phyloP scores from a whole-genome alignment of 306 rosid species.

The Prunus persica region Prunus_persica_NCBIv2 NC_034012.1:2950501-2951000 shows the following conservation, averaged over 20 bases:
- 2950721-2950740: conserved; percentile 27
- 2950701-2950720: not conserved
- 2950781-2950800: not conserved
- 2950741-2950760: conserved; percentile 55
- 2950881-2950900: not conserved
- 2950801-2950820: not conserved
- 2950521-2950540: not conserved
- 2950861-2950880: not conserved
- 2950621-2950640: not conserved
- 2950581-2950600: not conserved
- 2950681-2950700: not conserved
- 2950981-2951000: conserved; percentile 48
- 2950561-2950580: too few relatives aligned
- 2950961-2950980: conserved; percentile 52
- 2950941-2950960: not conserved
- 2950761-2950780: not conserved
- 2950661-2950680: not conserved
- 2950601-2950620: not conserved
- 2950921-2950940: not conserved
- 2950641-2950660: not conserved
- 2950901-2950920: conserved; percentile 25
- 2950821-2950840: not conserved
- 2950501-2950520: not conserved
- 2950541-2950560: not conserved
- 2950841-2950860: not conserved